These are phyloP conservation scores for Sclerotinia borealis DNA, from an alignment of 2,329 filamentous ascomycete genomes.

Conservation along the genomic window DNA sequence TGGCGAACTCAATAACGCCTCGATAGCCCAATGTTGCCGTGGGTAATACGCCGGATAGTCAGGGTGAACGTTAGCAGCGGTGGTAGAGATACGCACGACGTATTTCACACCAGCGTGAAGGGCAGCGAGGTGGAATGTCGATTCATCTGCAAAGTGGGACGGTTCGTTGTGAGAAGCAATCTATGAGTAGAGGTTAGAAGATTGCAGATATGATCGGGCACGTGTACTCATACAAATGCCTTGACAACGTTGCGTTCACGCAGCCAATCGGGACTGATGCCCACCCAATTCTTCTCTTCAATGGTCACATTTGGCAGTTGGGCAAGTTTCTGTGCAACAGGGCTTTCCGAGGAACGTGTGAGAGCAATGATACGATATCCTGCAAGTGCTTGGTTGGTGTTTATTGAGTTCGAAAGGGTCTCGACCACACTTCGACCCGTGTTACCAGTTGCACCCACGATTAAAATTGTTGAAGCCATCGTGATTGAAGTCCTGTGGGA, in stretches of 20 bases:
- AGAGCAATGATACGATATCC: constrained; percentile 30
- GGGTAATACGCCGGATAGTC: constrained; percentile 34
- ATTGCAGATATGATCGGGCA: too few species aligned
- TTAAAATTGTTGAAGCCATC: constrained; percentile 34
- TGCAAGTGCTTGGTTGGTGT: constrained; percentile 21
- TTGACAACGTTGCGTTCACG: constrained; percentile 33
- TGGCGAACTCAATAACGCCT: constrained; percentile 33
- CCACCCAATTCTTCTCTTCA: constrained; percentile 29
- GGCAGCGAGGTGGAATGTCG: constrained; percentile 33
- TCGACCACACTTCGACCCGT: constrained; percentile 31
- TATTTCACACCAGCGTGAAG: constrained; percentile 37
- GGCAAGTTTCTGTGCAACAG: constrained; percentile 29
- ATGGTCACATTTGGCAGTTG: constrained; percentile 32
- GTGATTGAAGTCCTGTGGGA: constrained; percentile 19
- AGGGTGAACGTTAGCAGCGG: constrained; percentile 34
- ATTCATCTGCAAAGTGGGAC: constrained; percentile 38
- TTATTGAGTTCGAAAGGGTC: constrained; percentile 23
- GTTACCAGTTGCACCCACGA: constrained; percentile 37
- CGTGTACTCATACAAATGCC: too few species aligned
- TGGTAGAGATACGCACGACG: constrained; percentile 39
- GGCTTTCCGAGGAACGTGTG: constrained; percentile 29
- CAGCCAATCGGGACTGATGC: constrained; percentile 38
- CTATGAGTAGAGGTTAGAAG: too few species aligned
- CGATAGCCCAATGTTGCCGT: constrained; percentile 38
- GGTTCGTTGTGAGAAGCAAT: constrained; percentile 37